These are phyloP conservation scores for Fusarium mangiferae DNA, from an alignment of 2,329 filamentous ascomycete genomes.

Conservation along the genomic window DNA sequence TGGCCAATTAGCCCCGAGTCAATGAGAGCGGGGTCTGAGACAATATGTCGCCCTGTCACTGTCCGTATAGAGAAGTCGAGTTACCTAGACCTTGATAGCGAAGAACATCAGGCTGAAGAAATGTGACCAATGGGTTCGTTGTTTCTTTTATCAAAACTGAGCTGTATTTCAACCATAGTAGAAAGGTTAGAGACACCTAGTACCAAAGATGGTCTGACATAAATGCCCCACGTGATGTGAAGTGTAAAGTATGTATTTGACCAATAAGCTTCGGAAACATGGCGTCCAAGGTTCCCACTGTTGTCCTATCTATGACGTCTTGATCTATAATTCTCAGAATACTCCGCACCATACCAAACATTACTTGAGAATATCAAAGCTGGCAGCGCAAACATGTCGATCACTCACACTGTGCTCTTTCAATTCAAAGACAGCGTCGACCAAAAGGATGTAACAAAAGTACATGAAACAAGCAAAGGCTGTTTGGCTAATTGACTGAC, in stretches of 20 bases:
- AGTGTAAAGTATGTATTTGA: not conserved
- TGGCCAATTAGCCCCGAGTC: not conserved
- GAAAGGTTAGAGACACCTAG: not conserved
- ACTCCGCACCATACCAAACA: not conserved
- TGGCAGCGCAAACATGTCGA: conserved; percentile 1
- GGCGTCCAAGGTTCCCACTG: not conserved
- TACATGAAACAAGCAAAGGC: accelerated
- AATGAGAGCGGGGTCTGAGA: not conserved
- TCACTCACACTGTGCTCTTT: conserved; percentile 15
- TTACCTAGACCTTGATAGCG: not conserved
- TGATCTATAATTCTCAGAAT: not conserved
- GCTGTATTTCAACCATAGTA: not conserved
- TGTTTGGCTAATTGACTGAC: not conserved
- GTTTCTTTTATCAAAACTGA: not conserved
- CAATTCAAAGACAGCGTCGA: conserved; percentile 7
- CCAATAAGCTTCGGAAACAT: not conserved
- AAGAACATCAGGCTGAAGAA: not conserved
- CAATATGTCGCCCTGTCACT: not conserved
- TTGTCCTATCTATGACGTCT: not conserved
- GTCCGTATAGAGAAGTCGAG: not conserved
- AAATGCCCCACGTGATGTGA: not conserved
- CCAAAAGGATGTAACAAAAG: not conserved
- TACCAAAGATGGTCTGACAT: not conserved
- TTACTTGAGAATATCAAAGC: not conserved
- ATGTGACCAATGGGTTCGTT: too few species aligned